Conservation (phyloP, 2,329 filamentous ascomycete species). For the Sclerotinia glacialis region DNA sequence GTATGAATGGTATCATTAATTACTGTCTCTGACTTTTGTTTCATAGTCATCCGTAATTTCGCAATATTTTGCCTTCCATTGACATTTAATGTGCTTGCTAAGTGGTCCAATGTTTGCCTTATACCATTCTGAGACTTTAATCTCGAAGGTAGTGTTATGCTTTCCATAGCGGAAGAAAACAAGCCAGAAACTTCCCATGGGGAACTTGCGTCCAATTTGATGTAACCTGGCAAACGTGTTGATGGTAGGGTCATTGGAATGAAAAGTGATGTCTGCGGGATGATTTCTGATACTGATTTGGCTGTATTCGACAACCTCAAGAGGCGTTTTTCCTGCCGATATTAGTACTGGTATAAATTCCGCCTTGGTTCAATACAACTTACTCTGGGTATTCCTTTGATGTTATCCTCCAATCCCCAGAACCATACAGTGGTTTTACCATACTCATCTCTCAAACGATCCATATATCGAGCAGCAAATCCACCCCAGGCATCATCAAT, state of each 20-base stretch:
- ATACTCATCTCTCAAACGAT: constrained; percentile 83
- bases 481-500: constrained; percentile 80
- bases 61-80: constrained; percentile 79
- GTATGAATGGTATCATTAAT: not conserved
- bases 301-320: constrained; percentile 71
- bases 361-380: constrained; percentile 31
- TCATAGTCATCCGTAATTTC: constrained; percentile 62
- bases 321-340: constrained; percentile 55
- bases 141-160: constrained; percentile 71
- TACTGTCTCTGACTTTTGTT: constrained; percentile 25
- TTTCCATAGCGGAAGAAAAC: constrained; percentile 74
- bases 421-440: constrained; percentile 84
- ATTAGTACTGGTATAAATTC: constrained; percentile 23
- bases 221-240: constrained; percentile 51
- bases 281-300: constrained; percentile 65
- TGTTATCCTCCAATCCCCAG: constrained; percentile 72
- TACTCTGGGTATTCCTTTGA: constrained; percentile 53
- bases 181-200: constrained; percentile 80
- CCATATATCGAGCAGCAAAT: constrained; percentile 69
- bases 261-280: constrained; percentile 70
- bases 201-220: constrained; percentile 61
- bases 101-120: constrained; percentile 52
- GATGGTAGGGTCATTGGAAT: constrained; percentile 70
- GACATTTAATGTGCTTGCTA: constrained; percentile 66
- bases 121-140: constrained; percentile 51